phyloP scores from a whole-genome alignment of 140 eudicot species.

The Ambrosia hybrid region DNA sequence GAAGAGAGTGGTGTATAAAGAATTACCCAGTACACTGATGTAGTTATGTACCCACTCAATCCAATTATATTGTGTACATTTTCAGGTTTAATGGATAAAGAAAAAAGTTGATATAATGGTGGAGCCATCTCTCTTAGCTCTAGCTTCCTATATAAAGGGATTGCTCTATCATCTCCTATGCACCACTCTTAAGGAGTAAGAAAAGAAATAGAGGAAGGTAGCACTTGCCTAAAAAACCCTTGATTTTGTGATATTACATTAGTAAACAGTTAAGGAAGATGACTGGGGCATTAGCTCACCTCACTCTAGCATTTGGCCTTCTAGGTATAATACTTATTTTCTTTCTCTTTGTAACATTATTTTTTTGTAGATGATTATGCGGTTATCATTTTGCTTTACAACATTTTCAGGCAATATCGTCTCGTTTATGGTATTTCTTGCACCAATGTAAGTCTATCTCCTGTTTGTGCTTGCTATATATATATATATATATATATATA shows the following conservation, averaged over 20 bases:
- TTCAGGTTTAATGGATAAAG: not conserved
- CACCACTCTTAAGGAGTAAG: slow-evolving; percentile 17
- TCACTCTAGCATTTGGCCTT: slow-evolving; percentile 44
- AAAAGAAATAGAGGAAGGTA: slow-evolving; percentile 13
- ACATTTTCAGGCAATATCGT: slow-evolving; percentile 4
- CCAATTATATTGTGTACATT: not conserved
- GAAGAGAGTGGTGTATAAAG: slow-evolving; percentile 9
- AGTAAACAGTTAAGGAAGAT: slow-evolving; percentile 19
- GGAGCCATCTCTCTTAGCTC: not conserved
- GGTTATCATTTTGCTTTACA: not conserved
- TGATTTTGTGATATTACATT: not conserved
- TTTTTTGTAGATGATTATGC: not conserved
- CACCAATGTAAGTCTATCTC: slow-evolving; percentile 9
- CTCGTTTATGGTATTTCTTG: slow-evolving; percentile 18
- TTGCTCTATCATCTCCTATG: slow-evolving; percentile 19
- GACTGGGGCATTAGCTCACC: slow-evolving; percentile 40
- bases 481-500: not conserved
- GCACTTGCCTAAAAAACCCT: too few relatives aligned
- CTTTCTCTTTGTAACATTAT: not conserved
- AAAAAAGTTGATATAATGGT: not conserved
- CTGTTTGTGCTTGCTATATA: not conserved
- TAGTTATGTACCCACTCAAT: not conserved
- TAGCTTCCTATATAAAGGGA: slow-evolving; percentile 42
- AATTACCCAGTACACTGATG: not conserved
- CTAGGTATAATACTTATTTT: not conserved